Evolutionary conservation across 495 filamentous ascomycete genomes (phyloP), one percentile per base, ranked within the genome.

Genomic region (Parathielavia hyrcaniae): DNA sequence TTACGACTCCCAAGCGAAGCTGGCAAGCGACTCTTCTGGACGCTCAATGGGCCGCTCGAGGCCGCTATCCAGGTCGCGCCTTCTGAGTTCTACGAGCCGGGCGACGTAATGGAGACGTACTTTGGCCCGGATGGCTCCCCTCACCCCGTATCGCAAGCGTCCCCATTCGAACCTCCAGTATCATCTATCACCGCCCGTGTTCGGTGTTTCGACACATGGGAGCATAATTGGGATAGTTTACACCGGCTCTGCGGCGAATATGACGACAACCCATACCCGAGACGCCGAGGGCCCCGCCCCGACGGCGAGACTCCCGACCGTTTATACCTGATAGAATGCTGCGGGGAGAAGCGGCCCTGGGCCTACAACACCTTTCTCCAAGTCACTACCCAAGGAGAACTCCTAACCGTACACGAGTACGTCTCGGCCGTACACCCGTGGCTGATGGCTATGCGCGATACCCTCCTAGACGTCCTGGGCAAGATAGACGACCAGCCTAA

Each of bases 321-420:
- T n/a, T n/a, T 50, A 26, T 20, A 10, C 47, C 26, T 50, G 30
- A 7, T 50, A 26, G 47, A 50, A 35, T 50, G 47, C 47, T 50
- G 47, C 47, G 47, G 47, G 47, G 26, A 50, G 32, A 50, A 50
- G 47, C 47, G 47, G 47, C 47, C 47, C 47, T 50, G 47, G 47
- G 30, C 47, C 47, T 50, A 35, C 47, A 16, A 50, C 17, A n/a
- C n/a, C n/a, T n/a, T n/a, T n/a, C 47, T 50, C 30, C 47, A 50
- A 35, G 47, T 50, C 47, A 11, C 16, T 14, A n/a, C 47, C 30
- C 47, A 50, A 35, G 47, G 47, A 26, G 26, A 50, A 19, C 19
- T 50, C 47, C 47, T 50, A 14, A 50, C 47, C 47, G 47, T 50
- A 8, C 47, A 50, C 47, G 47, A 50, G 47, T 50, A 35, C 16